Conservation (phyloP, 75 land plant genomes). For the Cryptomeria japonica region DNA sequence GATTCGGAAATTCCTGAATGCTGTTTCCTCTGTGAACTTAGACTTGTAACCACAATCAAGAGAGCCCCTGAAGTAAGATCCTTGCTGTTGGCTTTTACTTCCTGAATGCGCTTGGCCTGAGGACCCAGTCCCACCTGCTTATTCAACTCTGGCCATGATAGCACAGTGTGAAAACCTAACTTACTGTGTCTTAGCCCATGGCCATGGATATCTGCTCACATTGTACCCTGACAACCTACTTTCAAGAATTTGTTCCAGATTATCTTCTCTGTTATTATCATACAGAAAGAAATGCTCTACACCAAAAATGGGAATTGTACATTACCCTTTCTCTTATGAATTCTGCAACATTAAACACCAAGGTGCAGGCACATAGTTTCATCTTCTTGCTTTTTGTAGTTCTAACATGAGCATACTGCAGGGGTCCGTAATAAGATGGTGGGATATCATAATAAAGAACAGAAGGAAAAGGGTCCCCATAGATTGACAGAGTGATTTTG, state of each 20-base stretch:
- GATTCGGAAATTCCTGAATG: not conserved
- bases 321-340: constrained; percentile 41
- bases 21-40: not conserved
- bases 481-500: constrained; percentile 14
- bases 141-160: constrained; percentile 12
- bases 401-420: not conserved
- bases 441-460: constrained; percentile 24
- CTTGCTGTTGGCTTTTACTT: not conserved
- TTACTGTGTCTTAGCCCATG: constrained; percentile 50
- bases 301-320: constrained; percentile 33
- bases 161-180: constrained; percentile 50
- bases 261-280: constrained; percentile 51
- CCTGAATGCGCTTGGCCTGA: not conserved
- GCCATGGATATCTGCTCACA: constrained; percentile 30
- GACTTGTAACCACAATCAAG: not conserved
- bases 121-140: not conserved
- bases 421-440: not conserved
- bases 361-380: constrained; percentile 43
- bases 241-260: constrained; percentile 12
- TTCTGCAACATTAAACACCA: constrained; percentile 39
- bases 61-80: not conserved
- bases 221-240: constrained; percentile 20
- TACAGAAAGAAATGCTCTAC: constrained; percentile 34
- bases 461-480: constrained; percentile 14
- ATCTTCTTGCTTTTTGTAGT: constrained; percentile 2